Conservation (phyloP, 495 filamentous ascomycete genomes). For the Penicillium herquei region DNA sequence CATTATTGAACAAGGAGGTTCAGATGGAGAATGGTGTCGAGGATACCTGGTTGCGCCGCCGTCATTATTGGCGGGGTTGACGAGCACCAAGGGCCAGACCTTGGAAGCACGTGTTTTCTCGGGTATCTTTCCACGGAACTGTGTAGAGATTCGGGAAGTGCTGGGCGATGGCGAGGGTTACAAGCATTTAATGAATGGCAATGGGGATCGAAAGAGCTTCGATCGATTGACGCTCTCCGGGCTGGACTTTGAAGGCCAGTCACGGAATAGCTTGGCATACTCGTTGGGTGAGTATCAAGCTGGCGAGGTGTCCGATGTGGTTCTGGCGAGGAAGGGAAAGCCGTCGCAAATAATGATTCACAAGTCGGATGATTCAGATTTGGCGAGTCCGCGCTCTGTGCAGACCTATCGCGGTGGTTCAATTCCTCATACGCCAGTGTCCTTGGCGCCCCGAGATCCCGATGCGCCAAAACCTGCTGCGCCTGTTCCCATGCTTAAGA, state of each 20-base stretch:
- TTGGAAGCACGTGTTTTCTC: constrained; percentile 95
- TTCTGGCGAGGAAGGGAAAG: constrained; percentile 42
- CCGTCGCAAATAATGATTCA: constrained; percentile 43
- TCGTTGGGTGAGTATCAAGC: constrained; percentile 28
- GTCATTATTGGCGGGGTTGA: constrained; percentile 86
- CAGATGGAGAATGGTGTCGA: constrained; percentile 83
- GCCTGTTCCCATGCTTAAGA: constrained; percentile 94
- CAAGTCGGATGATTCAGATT: constrained; percentile 34
- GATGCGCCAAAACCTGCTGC: constrained; percentile 77
- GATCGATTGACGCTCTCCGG: constrained; percentile 21
- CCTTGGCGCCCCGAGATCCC: constrained; percentile 40
- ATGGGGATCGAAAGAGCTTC: constrained; percentile 27
- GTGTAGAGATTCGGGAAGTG: constrained; percentile 81
- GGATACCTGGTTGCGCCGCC: constrained; percentile 95
- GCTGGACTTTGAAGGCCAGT: constrained; percentile 17
- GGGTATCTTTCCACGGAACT: constrained; percentile 91
- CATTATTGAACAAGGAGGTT: constrained; percentile 93
- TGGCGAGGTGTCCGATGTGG: constrained; percentile 36
- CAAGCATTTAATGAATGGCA: constrained; percentile 22
- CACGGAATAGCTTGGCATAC: constrained; percentile 30
- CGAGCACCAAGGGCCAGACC: constrained; percentile 86
- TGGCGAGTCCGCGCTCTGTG: constrained; percentile 32
- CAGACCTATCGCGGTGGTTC: constrained; percentile 28
- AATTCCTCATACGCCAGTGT: constrained; percentile 37
- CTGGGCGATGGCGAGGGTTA: constrained; percentile 57